Base-by-base conservation (phyloP, 1,284 basidiomycete genomes). In the Fistulinella cinereoalba region DNA sequence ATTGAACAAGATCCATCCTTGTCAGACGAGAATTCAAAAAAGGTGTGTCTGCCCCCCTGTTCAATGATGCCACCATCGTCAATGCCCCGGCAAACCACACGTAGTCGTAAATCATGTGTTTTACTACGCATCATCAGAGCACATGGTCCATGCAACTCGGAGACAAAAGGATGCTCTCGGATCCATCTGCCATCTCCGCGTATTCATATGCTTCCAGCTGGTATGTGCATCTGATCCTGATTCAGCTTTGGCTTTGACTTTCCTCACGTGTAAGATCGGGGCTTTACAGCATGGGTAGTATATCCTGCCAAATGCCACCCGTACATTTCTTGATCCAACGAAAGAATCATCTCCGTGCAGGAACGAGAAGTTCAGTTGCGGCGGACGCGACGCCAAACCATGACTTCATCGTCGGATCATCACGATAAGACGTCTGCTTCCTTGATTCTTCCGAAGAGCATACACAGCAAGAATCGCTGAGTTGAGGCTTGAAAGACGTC, bases 391-490 rank as follows among this genome's bases (percentile, higher is more conserved):
- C n/a, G n/a, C n/a, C 27, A 31, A 15, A 6, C 19, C 33, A 36
- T 42, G 50, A 37, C 37, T 43, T 45, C 34, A 53, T 50, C 37
- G 13, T 18, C 29, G 41, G 16, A 16, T 45, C 40, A 38, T 43
- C 41, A 43, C 41, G 57, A 63, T 55, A 56, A 60, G 46, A 18
- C 15, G 7, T 33, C 7, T 12, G n/a, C n/a, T 16, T 15, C 24
- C 32, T 32, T 16, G 16, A n/a, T 33, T 9, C 32, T 44, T 58
- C 43, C 57, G 58, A 51, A 61, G 61, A 61, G 57, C 18, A 46
- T 27, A 27, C 29, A 39, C 28, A 18, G 7, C 7, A 12, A 16
- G 31, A 11, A 16, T 16, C 32, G 32, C 16, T 33, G 32, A 16
- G 32, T 33, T 6, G n/a, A 32, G 15, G 32, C 23, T 42, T 21